Evolutionary conservation across 345 rosid species (phyloP).

Genomic region (Citrus unshiu): DNA sequence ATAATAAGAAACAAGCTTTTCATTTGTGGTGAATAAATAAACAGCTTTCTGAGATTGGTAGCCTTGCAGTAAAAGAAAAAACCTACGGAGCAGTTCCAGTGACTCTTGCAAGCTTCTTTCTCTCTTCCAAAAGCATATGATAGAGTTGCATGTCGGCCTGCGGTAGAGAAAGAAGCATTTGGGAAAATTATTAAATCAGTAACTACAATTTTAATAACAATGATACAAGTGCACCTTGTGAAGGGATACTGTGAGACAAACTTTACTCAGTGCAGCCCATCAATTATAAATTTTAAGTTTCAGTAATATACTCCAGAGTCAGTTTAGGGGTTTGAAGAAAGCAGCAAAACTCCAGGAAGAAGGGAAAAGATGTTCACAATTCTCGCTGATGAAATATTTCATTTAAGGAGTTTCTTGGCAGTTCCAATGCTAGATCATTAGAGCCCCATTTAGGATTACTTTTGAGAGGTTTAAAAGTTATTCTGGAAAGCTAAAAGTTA

Average conservation of each 20-base stretch:
- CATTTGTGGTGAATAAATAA: neutral
- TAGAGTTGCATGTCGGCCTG: slow-evolving; percentile 42
- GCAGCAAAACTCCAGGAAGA: neutral
- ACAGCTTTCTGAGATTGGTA: neutral
- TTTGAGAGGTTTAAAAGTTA: too few species aligned
- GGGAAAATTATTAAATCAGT: neutral
- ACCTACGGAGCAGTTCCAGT: slow-evolving; percentile 55
- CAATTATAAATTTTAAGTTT: neutral
- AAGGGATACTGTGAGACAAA: slow-evolving; percentile 3
- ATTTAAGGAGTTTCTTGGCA: neutral
- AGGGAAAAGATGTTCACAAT: neutral
- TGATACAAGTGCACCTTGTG: neutral
- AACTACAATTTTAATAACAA: neutral
- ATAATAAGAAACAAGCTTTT: neutral
- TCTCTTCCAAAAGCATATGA: slow-evolving; percentile 41
- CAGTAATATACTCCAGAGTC: neutral
- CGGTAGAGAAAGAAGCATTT: neutral
- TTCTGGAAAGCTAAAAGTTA: too few species aligned
- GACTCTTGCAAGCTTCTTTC: slow-evolving; percentile 42
- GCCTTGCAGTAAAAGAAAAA: slow-evolving; percentile 8
- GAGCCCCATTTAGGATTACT: too few species aligned
- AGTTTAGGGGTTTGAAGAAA: neutral
- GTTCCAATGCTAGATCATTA: neutral
- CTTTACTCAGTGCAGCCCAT: neutral
- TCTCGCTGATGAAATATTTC: neutral